phyloP scores from a whole-genome alignment of 2,329 filamentous ascomycete species.

The Pseudogymnoascus pannorum region DNA sequence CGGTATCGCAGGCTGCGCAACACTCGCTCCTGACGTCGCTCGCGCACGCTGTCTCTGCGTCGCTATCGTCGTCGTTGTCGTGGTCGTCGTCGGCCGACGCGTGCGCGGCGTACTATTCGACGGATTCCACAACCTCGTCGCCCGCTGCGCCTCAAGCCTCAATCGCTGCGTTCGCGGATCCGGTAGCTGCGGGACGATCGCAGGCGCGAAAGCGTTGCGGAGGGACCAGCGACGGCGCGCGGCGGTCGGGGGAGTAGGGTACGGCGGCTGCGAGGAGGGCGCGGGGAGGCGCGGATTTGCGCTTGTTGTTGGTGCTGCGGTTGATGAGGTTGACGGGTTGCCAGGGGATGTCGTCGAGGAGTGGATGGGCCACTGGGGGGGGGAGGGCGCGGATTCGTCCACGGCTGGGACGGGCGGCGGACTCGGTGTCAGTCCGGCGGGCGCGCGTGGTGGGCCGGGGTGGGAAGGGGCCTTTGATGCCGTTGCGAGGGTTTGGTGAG shows the following conservation, averaged over 20 bases:
- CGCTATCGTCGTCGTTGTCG: constrained; percentile 26
- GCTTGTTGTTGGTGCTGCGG: constrained; percentile 15
- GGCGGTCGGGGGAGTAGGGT: constrained; percentile 20
- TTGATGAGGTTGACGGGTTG: no score
- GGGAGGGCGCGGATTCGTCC: neutral
- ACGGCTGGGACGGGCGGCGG: neutral
- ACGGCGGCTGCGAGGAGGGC: constrained; percentile 25
- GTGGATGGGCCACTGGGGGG: neutral
- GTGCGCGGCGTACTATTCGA: constrained; percentile 52
- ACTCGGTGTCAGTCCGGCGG: neutral
- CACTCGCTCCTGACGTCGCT: constrained; percentile 21
- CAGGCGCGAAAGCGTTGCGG: constrained; percentile 25
- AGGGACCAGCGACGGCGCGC: constrained; percentile 25
- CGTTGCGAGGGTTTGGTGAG: neutral
- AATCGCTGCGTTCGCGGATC: constrained; percentile 22
- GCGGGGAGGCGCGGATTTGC: constrained; percentile 24
- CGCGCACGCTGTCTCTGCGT: constrained; percentile 26
- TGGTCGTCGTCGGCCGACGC: constrained; percentile 38
- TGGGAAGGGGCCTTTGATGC: neutral
- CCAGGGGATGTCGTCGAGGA: neutral
- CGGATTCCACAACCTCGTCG: constrained; percentile 49
- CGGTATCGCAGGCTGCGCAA: constrained; percentile 19
- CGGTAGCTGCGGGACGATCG: constrained; percentile 19
- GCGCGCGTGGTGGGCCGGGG: neutral
- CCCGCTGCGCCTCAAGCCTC: constrained; percentile 19